Base-by-base conservation (phyloP, 1,284 basidiomycete genomes). In the Mycosarcoma maydis region DNA sequence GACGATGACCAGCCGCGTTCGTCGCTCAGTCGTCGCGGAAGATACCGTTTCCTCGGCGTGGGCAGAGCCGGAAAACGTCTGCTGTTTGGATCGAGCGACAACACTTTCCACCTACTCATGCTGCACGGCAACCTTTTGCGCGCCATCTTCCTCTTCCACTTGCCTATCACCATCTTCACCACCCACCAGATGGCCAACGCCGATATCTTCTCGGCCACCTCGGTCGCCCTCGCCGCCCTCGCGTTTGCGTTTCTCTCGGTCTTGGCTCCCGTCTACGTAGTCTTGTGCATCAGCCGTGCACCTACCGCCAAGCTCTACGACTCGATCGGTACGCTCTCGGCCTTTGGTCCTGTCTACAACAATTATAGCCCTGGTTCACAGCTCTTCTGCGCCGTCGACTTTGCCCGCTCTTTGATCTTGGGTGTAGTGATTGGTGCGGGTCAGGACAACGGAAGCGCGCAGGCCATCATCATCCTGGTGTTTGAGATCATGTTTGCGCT, bases 291-390 rank as follows among this genome's bases (percentile, higher is more conserved):
- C 39, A 88, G 87, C 29, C 85, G 88, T 53, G 93, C 90, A 0
- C 88, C 90, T 9, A 92, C 91, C 7, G 90, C 89, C 78, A 95
- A 96, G 81, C 86, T 98, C 4, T 98, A 96, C 81, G 93, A 95
- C 71, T 93, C 95, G 81, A 93, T 92, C 10, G 87, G 90, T 68
- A 95, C 93, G 0, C 85, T 98, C 11, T 87, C 96, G n/a, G 87
- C 90, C 1, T 86, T 94, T 11, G 95, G 95, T 6, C 92, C 94
- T n/a, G 85, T 97, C 48, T 98, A 98, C 84, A 96, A 95, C 83
- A 90, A 92, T 73, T 98, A 94, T 82, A 88, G 92, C 20, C 92
- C 92, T 62, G 91, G 91, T 27, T 93, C 91, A 26, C 92, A 96
- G 81, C 86, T 94, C 58, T 98, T 94, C 83, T 89, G 90, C 4